These are phyloP conservation scores for Endoconidiophora laricicola DNA, from an alignment of 2,329 filamentous ascomycete species.

Conservation along the genomic window DNA sequence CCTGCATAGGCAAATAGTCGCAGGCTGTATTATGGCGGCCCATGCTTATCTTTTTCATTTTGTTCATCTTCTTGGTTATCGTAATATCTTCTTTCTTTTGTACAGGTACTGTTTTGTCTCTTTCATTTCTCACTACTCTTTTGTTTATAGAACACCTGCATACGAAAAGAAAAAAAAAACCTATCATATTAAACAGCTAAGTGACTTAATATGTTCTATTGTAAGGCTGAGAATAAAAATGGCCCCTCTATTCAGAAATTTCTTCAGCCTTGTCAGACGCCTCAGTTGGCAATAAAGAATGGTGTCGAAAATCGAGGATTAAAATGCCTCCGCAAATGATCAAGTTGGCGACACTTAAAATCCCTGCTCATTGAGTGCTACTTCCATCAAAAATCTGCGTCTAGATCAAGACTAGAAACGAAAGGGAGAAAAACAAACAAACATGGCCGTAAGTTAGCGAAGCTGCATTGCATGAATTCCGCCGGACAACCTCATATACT, in stretches of 20 bases:
- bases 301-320: not conserved
- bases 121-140: not conserved
- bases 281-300: not conserved
- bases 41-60: conserved; percentile 1
- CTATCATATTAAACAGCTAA: too few relatives aligned
- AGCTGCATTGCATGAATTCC: too few relatives aligned
- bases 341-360: conserved; percentile 11
- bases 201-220: too few relatives aligned
- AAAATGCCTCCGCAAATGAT: not conserved
- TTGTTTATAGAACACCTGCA: too few relatives aligned
- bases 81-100: conserved; percentile 10
- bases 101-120: conserved; percentile 13
- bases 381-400: not conserved
- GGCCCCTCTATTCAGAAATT: conserved; percentile 1
- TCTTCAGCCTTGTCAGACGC: conserved; percentile 7
- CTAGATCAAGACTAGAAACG: not conserved
- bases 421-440: not conserved
- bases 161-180: too few relatives aligned
- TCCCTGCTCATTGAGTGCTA: conserved; percentile 3
- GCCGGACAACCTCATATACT: not conserved
- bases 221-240: not conserved
- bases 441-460: too few relatives aligned
- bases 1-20: too few relatives aligned
- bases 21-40: too few relatives aligned
- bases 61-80: not conserved